These are phyloP conservation scores for Dendrobium chrysotoxum DNA, from an alignment of 106 monocot genomes.

Conservation along the genomic window DNA sequence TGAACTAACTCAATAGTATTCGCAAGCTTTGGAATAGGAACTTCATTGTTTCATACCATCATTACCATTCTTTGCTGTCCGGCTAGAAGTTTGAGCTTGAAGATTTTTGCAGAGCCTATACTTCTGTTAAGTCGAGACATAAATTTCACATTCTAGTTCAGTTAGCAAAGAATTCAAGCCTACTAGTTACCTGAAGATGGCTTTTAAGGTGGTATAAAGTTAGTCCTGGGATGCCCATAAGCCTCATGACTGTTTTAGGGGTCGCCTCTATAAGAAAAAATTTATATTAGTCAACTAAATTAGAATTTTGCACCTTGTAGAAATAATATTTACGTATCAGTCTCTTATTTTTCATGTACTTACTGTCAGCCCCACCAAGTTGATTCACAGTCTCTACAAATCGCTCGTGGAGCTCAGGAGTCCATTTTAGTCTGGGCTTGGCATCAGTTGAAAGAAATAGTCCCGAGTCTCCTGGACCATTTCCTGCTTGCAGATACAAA, in stretches of 20 bases:
- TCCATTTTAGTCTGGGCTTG: constrained; percentile 94
- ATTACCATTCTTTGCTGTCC: constrained; percentile 37
- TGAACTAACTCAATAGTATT: neutral
- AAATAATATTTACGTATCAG: neutral
- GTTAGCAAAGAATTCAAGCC: neutral
- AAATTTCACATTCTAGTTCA: neutral
- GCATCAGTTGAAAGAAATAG: constrained; percentile 91
- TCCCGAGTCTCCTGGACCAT: constrained; percentile 46
- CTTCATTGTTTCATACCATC: neutral
- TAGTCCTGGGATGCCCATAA: constrained; percentile 66
- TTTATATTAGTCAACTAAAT: neutral
- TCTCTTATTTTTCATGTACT: constrained; percentile 13
- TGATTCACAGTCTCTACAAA: constrained; percentile 88
- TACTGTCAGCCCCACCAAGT: constrained; percentile 93
- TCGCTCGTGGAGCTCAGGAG: constrained; percentile 75
- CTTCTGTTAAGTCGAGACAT: constrained; percentile 27
- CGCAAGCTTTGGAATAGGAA: neutral
- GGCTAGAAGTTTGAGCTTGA: constrained; percentile 26
- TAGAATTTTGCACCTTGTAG: neutral
- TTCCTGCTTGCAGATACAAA: constrained; percentile 50
- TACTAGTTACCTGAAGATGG: constrained; percentile 48
- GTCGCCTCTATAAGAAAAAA: constrained; percentile 42
- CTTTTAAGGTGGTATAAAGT: constrained; percentile 72
- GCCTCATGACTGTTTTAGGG: constrained; percentile 68
- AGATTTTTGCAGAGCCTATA: constrained; percentile 60